Percentiles rank a stretch among this genome's conserved stretches.
Evolutionary conservation across 192 early-diverging fungal genomes (phyloP).

Genomic region (Coemansia nantahalensis): DNA sequence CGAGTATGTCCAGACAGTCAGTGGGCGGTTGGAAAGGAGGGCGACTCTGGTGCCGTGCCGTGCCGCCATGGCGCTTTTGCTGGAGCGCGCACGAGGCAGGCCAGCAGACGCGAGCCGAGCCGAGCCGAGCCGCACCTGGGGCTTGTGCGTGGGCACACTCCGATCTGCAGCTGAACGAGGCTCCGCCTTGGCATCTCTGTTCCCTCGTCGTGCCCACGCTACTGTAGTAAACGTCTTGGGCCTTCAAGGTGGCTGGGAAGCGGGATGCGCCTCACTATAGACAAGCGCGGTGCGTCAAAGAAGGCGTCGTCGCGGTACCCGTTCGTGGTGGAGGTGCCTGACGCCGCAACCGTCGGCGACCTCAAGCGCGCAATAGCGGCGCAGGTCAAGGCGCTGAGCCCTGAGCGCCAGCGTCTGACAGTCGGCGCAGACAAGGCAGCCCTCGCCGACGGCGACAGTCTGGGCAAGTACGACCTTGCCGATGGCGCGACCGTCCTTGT

Average conservation of each 20-base stretch:
- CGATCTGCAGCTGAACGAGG: too few relatives aligned
- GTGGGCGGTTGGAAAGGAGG: constrained; percentile 5
- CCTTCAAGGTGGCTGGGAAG: too few relatives aligned
- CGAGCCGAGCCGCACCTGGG: background rate
- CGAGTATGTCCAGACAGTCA: too few relatives aligned
- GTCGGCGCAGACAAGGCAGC: constrained; percentile 60
- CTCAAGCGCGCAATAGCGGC: constrained; percentile 66
- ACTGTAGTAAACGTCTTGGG: too few relatives aligned
- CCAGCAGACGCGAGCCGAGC: background rate
- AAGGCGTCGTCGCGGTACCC: constrained; percentile 25
- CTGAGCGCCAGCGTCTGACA: constrained; percentile 84
- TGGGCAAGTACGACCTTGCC: constrained; percentile 65
- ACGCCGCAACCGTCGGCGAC: constrained; percentile 63
- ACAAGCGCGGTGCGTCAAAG: constrained; percentile 17
- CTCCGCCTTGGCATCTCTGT: too few relatives aligned
- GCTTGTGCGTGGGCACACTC: background rate
- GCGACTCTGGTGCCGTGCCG: background rate
- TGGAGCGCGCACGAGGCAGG: too few relatives aligned
- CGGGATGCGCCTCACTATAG: constrained; percentile 44
- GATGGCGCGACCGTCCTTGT: constrained; percentile 61
- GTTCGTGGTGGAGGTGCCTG: constrained; percentile 60
- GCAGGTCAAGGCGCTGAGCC: constrained; percentile 52
- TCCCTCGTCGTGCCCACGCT: too few relatives aligned
- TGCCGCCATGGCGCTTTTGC: background rate
- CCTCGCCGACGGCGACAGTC: constrained; percentile 50